A percentile compares a stretch with the other conserved stretches of the same genome.
These are phyloP conservation scores for Cercophora scortea DNA, from an alignment of 495 filamentous ascomycete species.

Conservation along the genomic window DNA sequence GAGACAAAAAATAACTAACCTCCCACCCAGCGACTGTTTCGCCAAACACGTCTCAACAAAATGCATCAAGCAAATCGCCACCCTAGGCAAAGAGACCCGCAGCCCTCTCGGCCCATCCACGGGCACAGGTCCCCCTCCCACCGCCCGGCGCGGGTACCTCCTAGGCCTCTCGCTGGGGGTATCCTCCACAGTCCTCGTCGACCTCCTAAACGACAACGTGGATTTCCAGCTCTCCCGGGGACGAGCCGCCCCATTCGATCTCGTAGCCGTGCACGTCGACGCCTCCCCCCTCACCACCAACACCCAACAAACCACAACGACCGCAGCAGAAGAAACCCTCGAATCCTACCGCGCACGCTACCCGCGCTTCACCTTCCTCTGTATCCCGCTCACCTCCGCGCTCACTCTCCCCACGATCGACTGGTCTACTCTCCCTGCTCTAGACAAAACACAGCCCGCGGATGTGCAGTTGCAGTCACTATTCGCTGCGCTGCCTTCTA, in stretches of 20 bases:
- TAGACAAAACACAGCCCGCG: conserved; percentile 22
- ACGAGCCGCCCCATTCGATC: conserved; percentile 51
- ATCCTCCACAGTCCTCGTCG: conserved; percentile 70
- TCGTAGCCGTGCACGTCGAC: conserved; percentile 63
- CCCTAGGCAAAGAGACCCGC: conserved; percentile 34
- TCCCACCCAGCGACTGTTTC: conserved; percentile 59
- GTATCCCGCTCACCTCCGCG: conserved; percentile 49
- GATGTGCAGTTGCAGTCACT: conserved; percentile 44
- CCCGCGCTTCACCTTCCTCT: conserved; percentile 50
- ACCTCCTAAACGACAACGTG: conserved; percentile 65
- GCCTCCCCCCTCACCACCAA: conserved; percentile 1
- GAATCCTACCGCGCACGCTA: conserved; percentile 35
- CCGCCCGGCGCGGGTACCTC: conserved; percentile 42
- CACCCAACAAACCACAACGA: neutral
- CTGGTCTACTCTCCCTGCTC: conserved; percentile 30
- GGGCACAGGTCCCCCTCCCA: conserved; percentile 18
- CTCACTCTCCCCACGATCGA: conserved; percentile 35
- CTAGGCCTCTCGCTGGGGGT: conserved; percentile 77
- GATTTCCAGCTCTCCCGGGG: conserved; percentile 47
- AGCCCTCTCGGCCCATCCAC: conserved; percentile 38
- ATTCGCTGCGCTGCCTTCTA: conserved; percentile 52
- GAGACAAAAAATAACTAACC: conserved; percentile 11
- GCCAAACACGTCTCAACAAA: conserved; percentile 66
- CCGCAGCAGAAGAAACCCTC: conserved; percentile 1
- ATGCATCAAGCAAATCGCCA: conserved; percentile 68